Conservation (phyloP, 805 yeast genomes). For the Lipomyces yamanashiensis region DNA sequence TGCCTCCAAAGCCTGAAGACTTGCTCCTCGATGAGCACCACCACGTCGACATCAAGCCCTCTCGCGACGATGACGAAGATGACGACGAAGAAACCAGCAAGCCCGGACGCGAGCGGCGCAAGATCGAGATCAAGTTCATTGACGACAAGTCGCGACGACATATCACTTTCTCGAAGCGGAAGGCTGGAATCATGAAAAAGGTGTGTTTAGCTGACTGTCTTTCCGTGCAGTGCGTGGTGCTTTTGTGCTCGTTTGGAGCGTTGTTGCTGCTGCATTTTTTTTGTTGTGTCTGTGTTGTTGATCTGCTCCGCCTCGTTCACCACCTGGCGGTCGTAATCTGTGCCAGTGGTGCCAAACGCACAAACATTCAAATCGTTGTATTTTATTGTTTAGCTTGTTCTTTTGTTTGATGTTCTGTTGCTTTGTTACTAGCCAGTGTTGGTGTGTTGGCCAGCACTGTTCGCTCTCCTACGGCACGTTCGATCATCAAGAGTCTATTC, state of each 20-base stretch:
- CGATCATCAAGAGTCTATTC: too few species aligned
- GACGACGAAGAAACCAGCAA: constrained; percentile 54
- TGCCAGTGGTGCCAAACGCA: not conserved
- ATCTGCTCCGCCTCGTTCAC: not conserved
- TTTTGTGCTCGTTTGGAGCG: not conserved
- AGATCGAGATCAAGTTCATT: constrained; percentile 94
- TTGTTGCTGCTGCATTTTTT: constrained; percentile 3
- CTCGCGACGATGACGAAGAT: constrained; percentile 48
- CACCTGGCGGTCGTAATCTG: not conserved
- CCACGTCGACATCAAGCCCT: constrained; percentile 13
- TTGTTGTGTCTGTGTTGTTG: not conserved
- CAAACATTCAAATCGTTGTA: too few species aligned
- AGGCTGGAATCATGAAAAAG: constrained; percentile 98
- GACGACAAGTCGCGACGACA: constrained; percentile 98
- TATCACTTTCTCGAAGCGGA: constrained; percentile 95
- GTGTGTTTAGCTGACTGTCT: constrained; percentile 19
- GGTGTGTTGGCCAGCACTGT: not conserved
- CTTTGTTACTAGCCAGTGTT: not conserved
- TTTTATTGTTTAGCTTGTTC: not conserved
- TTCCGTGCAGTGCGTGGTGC: not conserved
- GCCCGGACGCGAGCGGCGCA: constrained; percentile 67
- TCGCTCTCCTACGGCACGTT: not conserved
- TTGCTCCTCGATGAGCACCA: constrained; percentile 27
- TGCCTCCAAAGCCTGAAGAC: constrained; percentile 25
- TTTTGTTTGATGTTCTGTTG: not conserved